Evolutionary conservation across 805 yeast species (phyloP).

Genomic region (Saccharomyces cerevisiae): DNA sequence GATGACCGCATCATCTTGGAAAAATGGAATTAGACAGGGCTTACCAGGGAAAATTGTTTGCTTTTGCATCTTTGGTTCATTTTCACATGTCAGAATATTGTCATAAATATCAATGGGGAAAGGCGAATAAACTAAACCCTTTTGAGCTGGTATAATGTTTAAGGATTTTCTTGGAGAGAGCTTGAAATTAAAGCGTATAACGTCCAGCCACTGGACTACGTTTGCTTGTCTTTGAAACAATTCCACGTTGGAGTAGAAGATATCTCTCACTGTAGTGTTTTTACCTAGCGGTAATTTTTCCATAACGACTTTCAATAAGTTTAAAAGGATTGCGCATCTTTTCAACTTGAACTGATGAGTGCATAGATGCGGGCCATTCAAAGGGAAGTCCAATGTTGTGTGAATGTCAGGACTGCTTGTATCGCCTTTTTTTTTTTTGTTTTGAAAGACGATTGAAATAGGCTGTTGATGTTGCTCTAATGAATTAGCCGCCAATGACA

Average conservation of each 20-base stretch:
- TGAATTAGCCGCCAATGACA: conserved; percentile 15
- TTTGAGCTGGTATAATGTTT: conserved; percentile 50
- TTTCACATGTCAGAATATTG: neutral
- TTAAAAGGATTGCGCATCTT: conserved; percentile 12
- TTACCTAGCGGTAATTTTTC: conserved; percentile 2
- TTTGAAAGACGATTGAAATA: conserved; percentile 4
- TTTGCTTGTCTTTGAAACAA: conserved; percentile 40
- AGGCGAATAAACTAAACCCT: conserved; percentile 42
- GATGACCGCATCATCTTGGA: conserved; percentile 18
- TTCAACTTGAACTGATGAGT: neutral
- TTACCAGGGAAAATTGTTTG: conserved; percentile 3
- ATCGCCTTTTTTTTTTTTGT: conserved; percentile 1
- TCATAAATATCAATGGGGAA: conserved; percentile 1
- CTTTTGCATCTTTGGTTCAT: neutral
- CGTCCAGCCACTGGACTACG: conserved; percentile 36
- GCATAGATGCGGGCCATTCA: conserved; percentile 1
- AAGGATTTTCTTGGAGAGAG: conserved; percentile 31
- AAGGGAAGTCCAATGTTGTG: conserved; percentile 6
- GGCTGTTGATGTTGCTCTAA: conserved; percentile 18
- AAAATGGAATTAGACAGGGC: conserved; percentile 35
- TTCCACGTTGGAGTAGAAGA: conserved; percentile 54
- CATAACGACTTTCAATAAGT: conserved; percentile 12
- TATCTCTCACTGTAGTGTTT: conserved; percentile 38
- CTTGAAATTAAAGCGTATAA: conserved; percentile 34
- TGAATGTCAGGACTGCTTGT: conserved; percentile 5